Conservation (phyloP, 73 alveolate species). For the Paramecium primaurelia region DNA sequence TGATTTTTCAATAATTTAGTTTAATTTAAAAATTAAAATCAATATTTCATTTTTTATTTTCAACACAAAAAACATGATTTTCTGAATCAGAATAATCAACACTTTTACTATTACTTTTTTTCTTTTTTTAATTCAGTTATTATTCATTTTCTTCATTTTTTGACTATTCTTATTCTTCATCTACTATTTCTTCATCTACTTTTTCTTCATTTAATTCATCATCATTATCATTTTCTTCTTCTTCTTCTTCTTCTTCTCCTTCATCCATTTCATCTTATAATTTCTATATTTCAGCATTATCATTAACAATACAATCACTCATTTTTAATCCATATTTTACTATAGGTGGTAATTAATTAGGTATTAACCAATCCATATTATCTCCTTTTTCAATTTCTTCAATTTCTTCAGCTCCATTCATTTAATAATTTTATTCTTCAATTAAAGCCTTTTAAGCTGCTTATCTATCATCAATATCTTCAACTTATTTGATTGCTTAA, state of each 20-base stretch:
- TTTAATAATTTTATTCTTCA: slow-evolving; percentile 47
- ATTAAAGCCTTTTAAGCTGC: slow-evolving; percentile 52
- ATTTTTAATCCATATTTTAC: slow-evolving; percentile 51
- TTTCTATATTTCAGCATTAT: slow-evolving; percentile 34
- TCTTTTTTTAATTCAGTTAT: neutral
- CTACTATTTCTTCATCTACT: neutral
- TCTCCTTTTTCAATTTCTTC: slow-evolving; percentile 50
- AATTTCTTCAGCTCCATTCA: slow-evolving; percentile 54
- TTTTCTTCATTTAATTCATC: neutral
- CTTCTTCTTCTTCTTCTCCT: neutral
- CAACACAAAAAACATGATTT: neutral
- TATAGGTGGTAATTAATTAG: slow-evolving; percentile 49
- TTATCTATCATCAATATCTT: slow-evolving; percentile 47
- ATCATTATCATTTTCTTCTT: neutral
- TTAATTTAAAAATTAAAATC: neutral
- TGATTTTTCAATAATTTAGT: neutral
- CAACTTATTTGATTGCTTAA: slow-evolving; percentile 48
- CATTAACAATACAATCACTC: neutral
- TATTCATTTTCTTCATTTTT: neutral
- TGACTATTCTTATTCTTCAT: neutral
- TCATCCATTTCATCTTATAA: slow-evolving; percentile 48
- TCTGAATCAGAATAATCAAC: neutral
- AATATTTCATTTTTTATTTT: neutral
- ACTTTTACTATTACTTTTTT: neutral
- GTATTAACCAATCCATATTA: slow-evolving; percentile 16